Base-by-base conservation (phyloP, 768 basidiomycete genomes). In the Sporobolomyces pararoseus region DNA sequence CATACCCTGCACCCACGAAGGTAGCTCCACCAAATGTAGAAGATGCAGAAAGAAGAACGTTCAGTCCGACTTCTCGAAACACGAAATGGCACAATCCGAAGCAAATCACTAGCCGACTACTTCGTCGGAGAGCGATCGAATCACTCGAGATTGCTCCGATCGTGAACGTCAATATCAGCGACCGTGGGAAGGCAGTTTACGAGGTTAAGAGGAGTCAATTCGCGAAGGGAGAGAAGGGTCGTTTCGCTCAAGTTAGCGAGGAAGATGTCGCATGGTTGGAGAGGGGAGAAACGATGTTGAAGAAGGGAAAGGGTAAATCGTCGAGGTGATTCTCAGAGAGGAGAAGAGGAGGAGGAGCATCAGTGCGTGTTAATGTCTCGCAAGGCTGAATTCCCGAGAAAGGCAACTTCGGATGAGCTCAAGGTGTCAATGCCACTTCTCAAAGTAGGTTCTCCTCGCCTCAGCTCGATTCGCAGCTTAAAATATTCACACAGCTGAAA, bases 381-480 rank as follows among this genome's bases (percentile, higher is more conserved):
- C 31, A 46, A 58, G 50, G 72, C 64, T 1, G 54, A 68, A n/a
- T n/a, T 47, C 53, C 47, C 17, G 62, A 63, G 12, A 35, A 49
- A 13, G 65, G 62, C 13, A 69, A 25, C 14, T 34, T 76, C 42
- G 47, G 25, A 14, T 73, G 71, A 65, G 17, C 47, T 4, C 42
- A 64, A 25, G 75, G 75, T 7, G 71, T 71, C 39, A 69, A 69
- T 49, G 75, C 75, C 57, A 70, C 75, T 12, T 74, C 75, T 4
- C 25, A 64, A n/a, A 66, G 75, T 68, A 32, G 39, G 29, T 49
- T 49, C 37, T 55, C 32, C 51, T 25, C 27, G 6, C 46, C 19
- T n/a, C 7, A n/a, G n/a, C 65, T 39, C 17, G 39, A 42, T 9
- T 42, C 17, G n/a, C n/a, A n/a, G n/a, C n/a, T n/a, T n/a, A n/a